Percentiles rank a stretch among this genome's conserved stretches.
phyloP scores from a whole-genome alignment of 495 filamentous ascomycete genomes.

The Extremus antarcticus region DNA sequence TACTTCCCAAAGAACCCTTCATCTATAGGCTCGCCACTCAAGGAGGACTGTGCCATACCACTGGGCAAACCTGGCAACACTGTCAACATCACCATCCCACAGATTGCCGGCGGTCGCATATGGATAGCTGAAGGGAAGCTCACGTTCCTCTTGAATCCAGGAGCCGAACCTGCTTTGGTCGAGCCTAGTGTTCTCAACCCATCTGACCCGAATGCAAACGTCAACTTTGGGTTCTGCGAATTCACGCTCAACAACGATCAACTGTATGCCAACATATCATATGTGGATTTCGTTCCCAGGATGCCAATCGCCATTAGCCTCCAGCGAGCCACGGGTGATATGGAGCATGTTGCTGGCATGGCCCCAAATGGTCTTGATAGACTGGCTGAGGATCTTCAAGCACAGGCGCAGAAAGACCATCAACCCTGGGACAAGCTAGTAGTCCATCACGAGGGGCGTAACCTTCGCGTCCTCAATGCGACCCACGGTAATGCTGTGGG shows the following conservation, averaged over 20 bases:
- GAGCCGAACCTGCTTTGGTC: constrained; percentile 52
- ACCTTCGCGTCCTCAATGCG: constrained; percentile 54
- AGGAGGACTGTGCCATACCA: constrained; percentile 48
- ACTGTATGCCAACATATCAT: constrained; percentile 64
- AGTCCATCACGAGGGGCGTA: constrained; percentile 38
- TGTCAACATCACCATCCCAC: constrained; percentile 52
- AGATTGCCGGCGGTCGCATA: constrained; percentile 27
- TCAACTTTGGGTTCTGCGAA: constrained; percentile 59
- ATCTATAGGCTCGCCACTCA: constrained; percentile 34
- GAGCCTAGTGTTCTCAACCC: constrained; percentile 60
- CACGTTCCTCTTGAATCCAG: constrained; percentile 60
- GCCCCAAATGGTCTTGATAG: constrained; percentile 44
- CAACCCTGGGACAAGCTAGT: constrained; percentile 57
- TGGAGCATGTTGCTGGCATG: constrained; percentile 49
- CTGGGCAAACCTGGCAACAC: constrained; percentile 51
- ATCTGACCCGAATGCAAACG: constrained; percentile 53
- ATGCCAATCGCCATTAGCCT: constrained; percentile 55
- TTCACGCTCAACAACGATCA: constrained; percentile 59
- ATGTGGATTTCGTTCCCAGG: constrained; percentile 59
- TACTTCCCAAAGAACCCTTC: constrained; percentile 47
- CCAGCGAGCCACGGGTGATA: constrained; percentile 38
- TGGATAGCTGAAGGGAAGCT: constrained; percentile 58
- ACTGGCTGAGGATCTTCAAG: constrained; percentile 41
- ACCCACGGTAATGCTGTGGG: constrained; percentile 51
- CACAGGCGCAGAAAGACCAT: constrained; percentile 43